A percentile compares a stretch with the other conserved stretches of the same genome.
Evolutionary conservation across 129 eudicot species (phyloP).

Genomic region (Artemisia annua): DNA sequence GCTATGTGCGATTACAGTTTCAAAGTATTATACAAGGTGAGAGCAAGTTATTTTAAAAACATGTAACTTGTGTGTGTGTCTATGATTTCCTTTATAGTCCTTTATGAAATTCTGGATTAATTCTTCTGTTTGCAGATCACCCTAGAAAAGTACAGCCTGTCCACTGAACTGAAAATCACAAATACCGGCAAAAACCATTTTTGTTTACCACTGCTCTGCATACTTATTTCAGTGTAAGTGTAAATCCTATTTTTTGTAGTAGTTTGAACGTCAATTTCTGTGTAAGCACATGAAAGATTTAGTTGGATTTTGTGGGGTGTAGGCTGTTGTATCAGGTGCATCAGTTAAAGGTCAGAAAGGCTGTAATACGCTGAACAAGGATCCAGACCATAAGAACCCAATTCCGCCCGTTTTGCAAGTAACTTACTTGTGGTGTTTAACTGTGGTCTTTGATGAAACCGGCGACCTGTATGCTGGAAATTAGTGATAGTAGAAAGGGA

Average conservation of each 20-base stretch:
- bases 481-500: too few relatives aligned
- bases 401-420: too few relatives aligned
- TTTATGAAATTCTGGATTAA: constrained; percentile 7
- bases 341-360: constrained; percentile 81
- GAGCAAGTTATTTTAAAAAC: background rate
- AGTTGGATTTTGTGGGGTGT: constrained; percentile 12
- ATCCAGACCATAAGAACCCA: constrained; percentile 94
- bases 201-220: too few relatives aligned
- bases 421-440: too few relatives aligned
- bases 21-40: constrained; percentile 82
- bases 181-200: too few relatives aligned
- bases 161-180: too few relatives aligned
- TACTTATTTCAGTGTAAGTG: too few relatives aligned
- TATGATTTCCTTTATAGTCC: background rate
- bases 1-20: constrained; percentile 97
- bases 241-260: too few relatives aligned
- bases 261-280: too few relatives aligned
- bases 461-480: too few relatives aligned
- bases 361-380: constrained; percentile 84
- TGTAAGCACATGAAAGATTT: too few relatives aligned
- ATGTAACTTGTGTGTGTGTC: background rate
- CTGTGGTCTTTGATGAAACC: too few relatives aligned
- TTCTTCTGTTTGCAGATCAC: constrained; percentile 58
- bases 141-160: background rate
- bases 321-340: constrained; percentile 80